Evolutionary conservation across 2,329 filamentous ascomycete species (phyloP).

Genomic region (Talaromyces sp.): DNA sequence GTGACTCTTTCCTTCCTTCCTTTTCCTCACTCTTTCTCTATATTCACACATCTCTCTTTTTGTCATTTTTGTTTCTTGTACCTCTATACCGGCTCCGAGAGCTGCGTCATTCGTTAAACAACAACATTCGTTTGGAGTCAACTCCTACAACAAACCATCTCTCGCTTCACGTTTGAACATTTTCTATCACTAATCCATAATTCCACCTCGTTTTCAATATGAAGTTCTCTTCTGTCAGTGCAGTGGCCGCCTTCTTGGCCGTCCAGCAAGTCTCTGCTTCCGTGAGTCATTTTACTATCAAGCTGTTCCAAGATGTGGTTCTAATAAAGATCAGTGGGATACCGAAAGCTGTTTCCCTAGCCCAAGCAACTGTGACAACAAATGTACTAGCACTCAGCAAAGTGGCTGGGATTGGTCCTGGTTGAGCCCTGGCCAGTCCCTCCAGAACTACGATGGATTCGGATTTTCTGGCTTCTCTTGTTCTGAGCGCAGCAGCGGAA

Average conservation of each 20-base stretch:
- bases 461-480: conserved; percentile 71
- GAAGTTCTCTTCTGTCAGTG: conserved; percentile 22
- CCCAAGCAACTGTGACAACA: conserved; percentile 71
- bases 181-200: conserved; percentile 20
- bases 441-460: conserved; percentile 69
- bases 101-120: conserved; percentile 21
- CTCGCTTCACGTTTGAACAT: conserved; percentile 1
- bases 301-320: background rate
- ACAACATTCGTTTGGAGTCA: conserved; percentile 10
- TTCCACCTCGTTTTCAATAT: conserved; percentile 19
- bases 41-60: background rate
- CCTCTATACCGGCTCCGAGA: conserved; percentile 19
- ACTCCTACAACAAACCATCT: conserved; percentile 32
- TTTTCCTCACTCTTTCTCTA: background rate
- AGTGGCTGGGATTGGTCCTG: conserved; percentile 69
- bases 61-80: conserved; percentile 20
- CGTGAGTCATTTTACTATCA: conserved; percentile 19
- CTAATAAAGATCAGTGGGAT: conserved; percentile 44
- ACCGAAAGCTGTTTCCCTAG: conserved; percentile 58
- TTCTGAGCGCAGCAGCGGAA: conserved; percentile 42
- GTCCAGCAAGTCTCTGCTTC: conserved; percentile 26
- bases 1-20: background rate
- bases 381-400: conserved; percentile 68
- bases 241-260: conserved; percentile 22
- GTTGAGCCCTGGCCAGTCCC: conserved; percentile 55